Base-by-base conservation (phyloP, 208 protist species). In the Angomonas deanei region DNA sequence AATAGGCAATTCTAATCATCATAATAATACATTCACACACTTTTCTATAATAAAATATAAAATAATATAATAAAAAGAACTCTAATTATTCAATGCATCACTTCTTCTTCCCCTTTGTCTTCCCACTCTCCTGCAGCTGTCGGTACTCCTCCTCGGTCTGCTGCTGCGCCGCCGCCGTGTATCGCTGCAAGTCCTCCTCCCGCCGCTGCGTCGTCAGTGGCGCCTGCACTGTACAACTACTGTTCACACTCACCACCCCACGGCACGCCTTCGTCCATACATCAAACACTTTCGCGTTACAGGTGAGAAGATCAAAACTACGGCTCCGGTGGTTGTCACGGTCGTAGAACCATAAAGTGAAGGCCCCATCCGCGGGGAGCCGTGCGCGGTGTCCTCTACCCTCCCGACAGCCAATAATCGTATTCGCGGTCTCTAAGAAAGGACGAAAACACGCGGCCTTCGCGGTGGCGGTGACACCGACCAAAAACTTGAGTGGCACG, bases 171-270 rank as follows among this genome's bases (percentile, higher is more conserved):
- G 68, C 56, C 46, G 57, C 65, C 39, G 74, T 69, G 30, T 76
- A 47, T n/a, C n/a, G n/a, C n/a, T n/a, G n/a, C n/a, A n/a, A n/a
- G 55, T 70, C 63, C 8, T 64, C 56, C 10, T 63, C 66, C 38
- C 67, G 55, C 23, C 36, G 53, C 13, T 56, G 39, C 56, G 59
- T 49, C 11, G 54, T 81, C 47, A 92, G 70, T 10, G 78, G 72
- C 24, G 76, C 71, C 60, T 87, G 81, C 48, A 89, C 84, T 38
- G 89, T 60, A 8, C 82, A 84, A 31, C 76, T 80, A 68, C 82
- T 90, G 73, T 94, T 94, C 47, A 94, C 88, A 58, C 78, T 88
- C 32, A 91, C 66, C 1, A 94, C 38, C 0, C 88, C 88, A 3
- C 74, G 72, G 46, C 89, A 86, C 3, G 82, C 74, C 58, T 76